Evolutionary conservation across 2,329 filamentous ascomycete species (phyloP).

Genomic region (Capronia americana): DNA sequence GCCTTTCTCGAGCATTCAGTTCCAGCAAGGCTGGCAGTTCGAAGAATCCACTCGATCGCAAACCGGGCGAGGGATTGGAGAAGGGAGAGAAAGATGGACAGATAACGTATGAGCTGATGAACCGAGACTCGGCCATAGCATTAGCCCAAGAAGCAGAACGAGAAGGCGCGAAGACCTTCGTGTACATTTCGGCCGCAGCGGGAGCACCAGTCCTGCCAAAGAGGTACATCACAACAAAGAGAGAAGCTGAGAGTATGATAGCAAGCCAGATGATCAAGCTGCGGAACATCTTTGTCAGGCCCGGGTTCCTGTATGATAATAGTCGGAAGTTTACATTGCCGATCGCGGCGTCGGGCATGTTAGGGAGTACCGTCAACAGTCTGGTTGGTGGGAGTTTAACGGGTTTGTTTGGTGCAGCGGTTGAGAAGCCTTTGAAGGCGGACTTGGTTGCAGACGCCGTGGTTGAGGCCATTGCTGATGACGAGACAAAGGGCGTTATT

Average conservation of each 20-base stretch:
- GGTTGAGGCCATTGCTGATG: conserved; percentile 82
- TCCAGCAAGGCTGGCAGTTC: conserved; percentile 65
- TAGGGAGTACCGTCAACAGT: conserved; percentile 77
- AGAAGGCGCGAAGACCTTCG: conserved; percentile 72
- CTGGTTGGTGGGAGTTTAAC: conserved; percentile 77
- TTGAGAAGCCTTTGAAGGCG: conserved; percentile 83
- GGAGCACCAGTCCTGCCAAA: conserved; percentile 83
- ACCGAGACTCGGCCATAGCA: conserved; percentile 76
- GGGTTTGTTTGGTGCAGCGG: conserved; percentile 79
- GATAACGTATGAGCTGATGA: conserved; percentile 97
- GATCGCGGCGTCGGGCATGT: conserved; percentile 77
- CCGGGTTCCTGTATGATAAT: conserved; percentile 87
- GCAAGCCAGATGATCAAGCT: conserved; percentile 73
- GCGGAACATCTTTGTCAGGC: conserved; percentile 80
- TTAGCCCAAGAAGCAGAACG: conserved; percentile 77
- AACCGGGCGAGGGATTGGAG: conserved; percentile 62
- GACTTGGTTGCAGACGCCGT: conserved; percentile 88
- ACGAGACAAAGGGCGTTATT: conserved; percentile 73
- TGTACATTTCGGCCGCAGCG: conserved; percentile 86
- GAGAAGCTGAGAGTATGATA: conserved; percentile 84
- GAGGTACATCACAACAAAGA: conserved; percentile 89
- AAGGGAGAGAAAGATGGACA: conserved; percentile 73
- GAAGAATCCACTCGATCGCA: conserved; percentile 72
- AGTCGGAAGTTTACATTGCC: conserved; percentile 82
- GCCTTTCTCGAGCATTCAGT: conserved; percentile 79